Percentiles rank a stretch among this genome's conserved stretches.
phyloP scores from a whole-genome alignment of 352 stramenopile genomes.

The Globisporangium carolinianum region DNA sequence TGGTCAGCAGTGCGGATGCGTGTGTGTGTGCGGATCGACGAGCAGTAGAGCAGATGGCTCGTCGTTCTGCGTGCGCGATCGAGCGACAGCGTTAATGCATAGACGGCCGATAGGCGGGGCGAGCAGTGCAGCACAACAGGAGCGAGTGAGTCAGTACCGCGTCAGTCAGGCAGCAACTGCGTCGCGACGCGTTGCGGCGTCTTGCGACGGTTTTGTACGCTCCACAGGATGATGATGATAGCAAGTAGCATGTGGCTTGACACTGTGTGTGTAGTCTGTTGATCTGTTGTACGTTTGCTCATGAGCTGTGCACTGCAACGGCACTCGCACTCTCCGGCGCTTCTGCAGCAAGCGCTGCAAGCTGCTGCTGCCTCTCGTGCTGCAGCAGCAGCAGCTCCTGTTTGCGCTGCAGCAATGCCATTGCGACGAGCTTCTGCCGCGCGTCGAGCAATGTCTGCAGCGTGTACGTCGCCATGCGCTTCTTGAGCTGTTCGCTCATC shows the following conservation, averaged over 20 bases:
- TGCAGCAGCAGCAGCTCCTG: slow-evolving; percentile 11
- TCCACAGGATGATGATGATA: not conserved
- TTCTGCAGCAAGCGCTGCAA: not conserved
- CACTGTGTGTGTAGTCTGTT: not conserved
- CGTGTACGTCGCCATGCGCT: slow-evolving; percentile 78
- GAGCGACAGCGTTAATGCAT: no score
- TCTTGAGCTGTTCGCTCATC: slow-evolving; percentile 60
- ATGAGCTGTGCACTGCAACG: slow-evolving; percentile 11
- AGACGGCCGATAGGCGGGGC: no score
- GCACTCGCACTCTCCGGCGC: not conserved
- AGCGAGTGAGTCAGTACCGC: not conserved
- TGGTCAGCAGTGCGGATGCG: no score
- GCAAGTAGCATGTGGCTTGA: not conserved
- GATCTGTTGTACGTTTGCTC: not conserved
- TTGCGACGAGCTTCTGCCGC: slow-evolving; percentile 47
- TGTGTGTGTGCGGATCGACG: no score
- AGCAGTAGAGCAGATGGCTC: no score
- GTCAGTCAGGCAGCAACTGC: not conserved
- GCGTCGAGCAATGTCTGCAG: slow-evolving; percentile 53
- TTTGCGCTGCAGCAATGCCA: slow-evolving; percentile 35
- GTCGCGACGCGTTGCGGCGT: not conserved
- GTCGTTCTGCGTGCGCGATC: no score
- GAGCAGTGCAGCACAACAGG: no score
- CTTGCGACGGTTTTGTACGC: not conserved
- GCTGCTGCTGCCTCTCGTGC: slow-evolving; percentile 3